Percentiles rank a stretch among this genome's conserved stretches.
These are phyloP conservation scores for Solanum ahanhuiri DNA, from an alignment of 257 asterid species.

Conservation along the genomic window DNA sequence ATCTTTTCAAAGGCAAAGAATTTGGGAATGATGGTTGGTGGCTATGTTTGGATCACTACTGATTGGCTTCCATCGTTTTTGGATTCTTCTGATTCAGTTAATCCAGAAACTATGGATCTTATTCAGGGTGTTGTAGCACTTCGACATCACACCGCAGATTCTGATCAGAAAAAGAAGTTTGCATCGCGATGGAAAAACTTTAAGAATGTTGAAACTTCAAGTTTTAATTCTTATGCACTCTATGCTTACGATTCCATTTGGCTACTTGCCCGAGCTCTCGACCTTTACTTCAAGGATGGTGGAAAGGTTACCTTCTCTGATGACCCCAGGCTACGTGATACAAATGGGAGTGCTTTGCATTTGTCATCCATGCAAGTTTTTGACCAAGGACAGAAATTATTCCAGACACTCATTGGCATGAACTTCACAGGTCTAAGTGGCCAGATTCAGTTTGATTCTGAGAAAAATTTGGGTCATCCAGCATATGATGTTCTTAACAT, in stretches of 20 bases:
- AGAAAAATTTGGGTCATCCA: constrained; percentile 40
- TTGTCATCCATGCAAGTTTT: constrained; percentile 35
- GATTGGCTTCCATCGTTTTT: constrained; percentile 61
- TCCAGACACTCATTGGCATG: constrained; percentile 24
- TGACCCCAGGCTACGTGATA: constrained; percentile 37
- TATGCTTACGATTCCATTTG: constrained; percentile 65
- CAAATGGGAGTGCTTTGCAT: constrained; percentile 22
- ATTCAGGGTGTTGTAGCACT: constrained; percentile 59
- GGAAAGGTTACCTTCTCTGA: constrained; percentile 37
- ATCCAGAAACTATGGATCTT: constrained; percentile 32
- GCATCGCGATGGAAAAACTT: constrained; percentile 32
- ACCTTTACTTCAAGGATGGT: constrained; percentile 23
- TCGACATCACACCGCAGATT: constrained; percentile 50
- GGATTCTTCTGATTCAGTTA: constrained; percentile 34
- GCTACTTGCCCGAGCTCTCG: constrained; percentile 61
- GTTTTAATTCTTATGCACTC: constrained; percentile 52
- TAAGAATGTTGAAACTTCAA: constrained; percentile 13
- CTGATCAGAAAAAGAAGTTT: constrained; percentile 34
- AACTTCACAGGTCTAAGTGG: constrained; percentile 59
- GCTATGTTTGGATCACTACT: constrained; percentile 70
- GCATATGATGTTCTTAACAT: constrained; percentile 53
- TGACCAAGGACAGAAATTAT: constrained; percentile 49
- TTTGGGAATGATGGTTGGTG: constrained; percentile 46
- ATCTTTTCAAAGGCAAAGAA: constrained; percentile 40
- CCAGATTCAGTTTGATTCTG: constrained; percentile 34